phyloP scores from a whole-genome alignment of 306 rosid genomes.

The Albizia julibrissin region DNA sequence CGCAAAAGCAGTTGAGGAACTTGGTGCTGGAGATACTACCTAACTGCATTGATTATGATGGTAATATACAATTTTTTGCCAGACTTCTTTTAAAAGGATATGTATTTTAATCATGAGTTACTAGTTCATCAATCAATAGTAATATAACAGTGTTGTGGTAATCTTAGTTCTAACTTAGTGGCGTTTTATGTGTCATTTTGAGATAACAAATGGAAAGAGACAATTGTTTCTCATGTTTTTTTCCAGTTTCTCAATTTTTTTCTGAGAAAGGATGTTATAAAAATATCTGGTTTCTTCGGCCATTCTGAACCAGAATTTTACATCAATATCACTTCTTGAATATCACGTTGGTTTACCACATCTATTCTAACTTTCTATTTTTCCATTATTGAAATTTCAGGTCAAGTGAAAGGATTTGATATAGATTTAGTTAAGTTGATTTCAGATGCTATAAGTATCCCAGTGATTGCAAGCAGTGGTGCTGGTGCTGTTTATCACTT shows the following conservation, averaged over 20 bases:
- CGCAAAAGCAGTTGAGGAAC: slow-evolving; percentile 90
- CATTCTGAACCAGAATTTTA: not conserved
- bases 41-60: slow-evolving; percentile 95
- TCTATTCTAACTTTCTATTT: slow-evolving; percentile 10
- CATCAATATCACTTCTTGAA: not conserved
- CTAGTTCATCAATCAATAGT: not conserved
- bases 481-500: slow-evolving; percentile 84
- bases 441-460: slow-evolving; percentile 83
- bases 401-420: slow-evolving; percentile 98
- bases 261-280: not conserved
- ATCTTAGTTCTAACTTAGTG: not conserved
- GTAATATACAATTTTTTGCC: slow-evolving; percentile 38
- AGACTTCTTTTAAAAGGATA: not conserved
- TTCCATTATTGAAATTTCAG: slow-evolving; percentile 45
- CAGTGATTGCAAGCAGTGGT: slow-evolving; percentile 97
- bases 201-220: not conserved
- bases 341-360: not conserved
- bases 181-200: not conserved
- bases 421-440: slow-evolving; percentile 65
- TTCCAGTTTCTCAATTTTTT: not conserved
- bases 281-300: not conserved
- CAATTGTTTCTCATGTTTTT: not conserved
- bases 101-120: not conserved
- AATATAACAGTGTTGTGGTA: not conserved
- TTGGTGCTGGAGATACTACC: slow-evolving; percentile 98